Conservation (phyloP, 805 yeast genomes). For the Schwanniomyces polymorphus region DNA sequence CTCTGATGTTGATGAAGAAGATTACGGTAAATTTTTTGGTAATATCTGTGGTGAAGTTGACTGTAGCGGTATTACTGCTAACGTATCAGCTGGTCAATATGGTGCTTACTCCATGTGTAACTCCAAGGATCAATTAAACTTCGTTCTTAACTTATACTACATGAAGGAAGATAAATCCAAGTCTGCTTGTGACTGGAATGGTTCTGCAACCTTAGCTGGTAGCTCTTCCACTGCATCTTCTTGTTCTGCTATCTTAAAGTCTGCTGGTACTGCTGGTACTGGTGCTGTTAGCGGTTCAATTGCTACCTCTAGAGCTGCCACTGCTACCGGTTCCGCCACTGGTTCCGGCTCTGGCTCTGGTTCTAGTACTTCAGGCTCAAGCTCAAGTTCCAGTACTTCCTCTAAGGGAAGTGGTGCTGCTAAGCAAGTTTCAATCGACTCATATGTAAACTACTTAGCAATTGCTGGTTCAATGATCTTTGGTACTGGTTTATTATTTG, state of each 20-base stretch:
- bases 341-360: constrained; percentile 16
- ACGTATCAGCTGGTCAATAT: constrained; percentile 40
- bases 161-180: constrained; percentile 19
- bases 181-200: constrained; percentile 39
- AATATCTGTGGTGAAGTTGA: constrained; percentile 32
- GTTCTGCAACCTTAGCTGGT: constrained; percentile 38
- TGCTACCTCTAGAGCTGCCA: constrained; percentile 16
- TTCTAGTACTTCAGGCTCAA: constrained; percentile 25
- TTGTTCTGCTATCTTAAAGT: constrained; percentile 56
- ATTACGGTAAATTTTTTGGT: constrained; percentile 35
- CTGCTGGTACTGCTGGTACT: constrained; percentile 72
- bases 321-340: constrained; percentile 19
- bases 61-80: constrained; percentile 37
- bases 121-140: constrained; percentile 35
- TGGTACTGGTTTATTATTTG: constrained; percentile 28
- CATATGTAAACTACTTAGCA: constrained; percentile 17
- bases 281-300: constrained; percentile 49
- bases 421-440: constrained; percentile 10
- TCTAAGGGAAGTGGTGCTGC: constrained; percentile 13
- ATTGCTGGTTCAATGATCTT: constrained; percentile 22
- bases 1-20: constrained; percentile 23
- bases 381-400: constrained; percentile 18
- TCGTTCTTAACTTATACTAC: constrained; percentile 40
- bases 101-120: constrained; percentile 44
- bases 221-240: constrained; percentile 35